A percentile compares a stretch with the other conserved stretches of the same genome.
Evolutionary conservation across 2,329 filamentous ascomycete genomes (phyloP).

Genomic region (Helotiales sp.): DNA sequence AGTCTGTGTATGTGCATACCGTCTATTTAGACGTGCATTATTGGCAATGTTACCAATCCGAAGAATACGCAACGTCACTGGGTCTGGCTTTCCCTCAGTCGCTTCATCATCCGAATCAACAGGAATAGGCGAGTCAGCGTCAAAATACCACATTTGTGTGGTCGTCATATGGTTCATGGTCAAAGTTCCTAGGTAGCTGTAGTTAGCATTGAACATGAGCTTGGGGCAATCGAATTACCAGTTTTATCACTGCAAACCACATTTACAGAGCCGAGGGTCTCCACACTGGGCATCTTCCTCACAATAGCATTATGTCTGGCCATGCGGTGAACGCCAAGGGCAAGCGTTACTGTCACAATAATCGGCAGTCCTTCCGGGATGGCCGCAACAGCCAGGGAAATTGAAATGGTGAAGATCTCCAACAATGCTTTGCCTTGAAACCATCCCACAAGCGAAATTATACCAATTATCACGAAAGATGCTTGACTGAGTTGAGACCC

Average conservation of each 20-base stretch:
- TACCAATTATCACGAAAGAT: conserved; percentile 89
- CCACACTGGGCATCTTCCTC: conserved; percentile 91
- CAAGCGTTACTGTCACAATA: conserved; percentile 95
- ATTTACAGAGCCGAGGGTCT: conserved; percentile 97
- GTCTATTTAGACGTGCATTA: conserved; percentile 78
- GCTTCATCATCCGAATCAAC: conserved; percentile 54
- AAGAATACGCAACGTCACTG: conserved; percentile 76
- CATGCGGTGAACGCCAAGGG: conserved; percentile 94
- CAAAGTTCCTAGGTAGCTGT: conserved; percentile 67
- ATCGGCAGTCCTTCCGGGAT: conserved; percentile 96
- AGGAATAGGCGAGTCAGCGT: conserved; percentile 52
- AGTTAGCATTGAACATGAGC: conserved; percentile 22
- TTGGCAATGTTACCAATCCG: conserved; percentile 97
- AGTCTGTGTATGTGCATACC: conserved; percentile 68
- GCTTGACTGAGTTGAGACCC: conserved; percentile 96
- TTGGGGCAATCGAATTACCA: conserved; percentile 45
- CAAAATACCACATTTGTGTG: conserved; percentile 95
- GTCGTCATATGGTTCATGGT: conserved; percentile 99
- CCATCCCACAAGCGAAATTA: conserved; percentile 90
- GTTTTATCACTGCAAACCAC: conserved; percentile 99
- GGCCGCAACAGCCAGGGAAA: conserved; percentile 92
- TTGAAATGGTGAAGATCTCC: conserved; percentile 96
- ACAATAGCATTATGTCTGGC: conserved; percentile 94
- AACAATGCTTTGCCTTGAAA: conserved; percentile 85
- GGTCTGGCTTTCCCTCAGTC: conserved; percentile 60